Conservation (phyloP, 1,284 basidiomycete species). For the Earliella scabrosa region DNA sequence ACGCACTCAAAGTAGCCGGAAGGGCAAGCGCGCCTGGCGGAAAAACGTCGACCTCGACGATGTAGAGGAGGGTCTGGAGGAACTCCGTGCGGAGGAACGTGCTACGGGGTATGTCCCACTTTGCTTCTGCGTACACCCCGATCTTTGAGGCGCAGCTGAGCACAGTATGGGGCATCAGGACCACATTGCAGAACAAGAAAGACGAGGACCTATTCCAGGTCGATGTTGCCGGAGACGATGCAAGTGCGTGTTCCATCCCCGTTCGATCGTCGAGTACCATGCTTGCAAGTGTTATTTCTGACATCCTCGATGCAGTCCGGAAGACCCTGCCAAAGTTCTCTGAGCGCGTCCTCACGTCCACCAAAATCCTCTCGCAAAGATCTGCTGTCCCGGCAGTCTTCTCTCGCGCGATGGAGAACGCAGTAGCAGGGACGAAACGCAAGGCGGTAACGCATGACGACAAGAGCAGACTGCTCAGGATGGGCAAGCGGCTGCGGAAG, state of each 20-base stretch:
- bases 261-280: background rate
- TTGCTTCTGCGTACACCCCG: background rate
- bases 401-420: slow-evolving; percentile 43
- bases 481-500: slow-evolving; percentile 69
- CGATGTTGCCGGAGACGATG: slow-evolving; percentile 81
- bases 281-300: slow-evolving; percentile 49
- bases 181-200: slow-evolving; percentile 62
- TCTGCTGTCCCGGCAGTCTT: slow-evolving; percentile 86
- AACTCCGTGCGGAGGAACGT: slow-evolving; percentile 76
- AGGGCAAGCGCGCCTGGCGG: slow-evolving; percentile 91
- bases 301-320: slow-evolving; percentile 52
- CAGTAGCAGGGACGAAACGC: slow-evolving; percentile 39
- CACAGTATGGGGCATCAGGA: slow-evolving; percentile 39
- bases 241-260: slow-evolving; percentile 48
- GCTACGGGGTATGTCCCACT: slow-evolving; percentile 64
- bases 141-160: background rate
- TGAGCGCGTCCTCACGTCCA: slow-evolving; percentile 64
- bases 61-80: slow-evolving; percentile 78
- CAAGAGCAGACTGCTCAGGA: slow-evolving; percentile 74
- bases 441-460: slow-evolving; percentile 58
- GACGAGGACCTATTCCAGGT: slow-evolving; percentile 80
- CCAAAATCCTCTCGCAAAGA: slow-evolving; percentile 83
- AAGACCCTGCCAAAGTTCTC: slow-evolving; percentile 60
- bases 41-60: slow-evolving; percentile 87
- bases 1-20: slow-evolving; percentile 75